Conservation (phyloP, 1,284 basidiomycete species). For the Trametes versicolor region DNA sequence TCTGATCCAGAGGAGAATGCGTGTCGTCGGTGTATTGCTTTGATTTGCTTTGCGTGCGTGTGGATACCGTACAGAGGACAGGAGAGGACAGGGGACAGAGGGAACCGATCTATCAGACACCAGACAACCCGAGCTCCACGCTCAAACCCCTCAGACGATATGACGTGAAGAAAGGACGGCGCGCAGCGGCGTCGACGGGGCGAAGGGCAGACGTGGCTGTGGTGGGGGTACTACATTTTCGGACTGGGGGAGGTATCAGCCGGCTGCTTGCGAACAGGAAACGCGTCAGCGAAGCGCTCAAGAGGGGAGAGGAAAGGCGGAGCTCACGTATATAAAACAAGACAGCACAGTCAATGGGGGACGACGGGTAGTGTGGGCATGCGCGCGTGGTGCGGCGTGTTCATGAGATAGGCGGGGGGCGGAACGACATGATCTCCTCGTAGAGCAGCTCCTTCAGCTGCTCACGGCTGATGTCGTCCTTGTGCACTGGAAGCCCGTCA, state of each 20-base stretch:
- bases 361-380: background rate
- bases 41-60: constrained; percentile 14
- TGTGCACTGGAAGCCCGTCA: constrained; percentile 68
- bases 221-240: constrained; percentile 19
- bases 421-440: constrained; percentile 84
- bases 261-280: background rate
- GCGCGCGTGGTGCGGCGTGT: background rate
- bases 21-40: constrained; percentile 8
- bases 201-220: background rate
- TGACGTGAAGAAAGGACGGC: background rate
- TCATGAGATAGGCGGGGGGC: constrained; percentile 67
- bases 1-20: background rate
- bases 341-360: constrained; percentile 27
- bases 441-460: constrained; percentile 76
- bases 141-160: constrained; percentile 10
- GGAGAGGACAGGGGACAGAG: background rate
- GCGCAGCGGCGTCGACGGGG: constrained; percentile 17
- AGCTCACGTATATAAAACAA: constrained; percentile 30
- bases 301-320: background rate
- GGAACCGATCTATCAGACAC: constrained; percentile 13
- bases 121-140: constrained; percentile 16
- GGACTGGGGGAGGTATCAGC: constrained; percentile 11
- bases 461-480: constrained; percentile 92
- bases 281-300: background rate
- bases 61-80: constrained; percentile 11